These are phyloP conservation scores for Arabidopsis hybrid DNA, from an alignment of 441 rosid genomes.

Conservation along the genomic window DNA sequence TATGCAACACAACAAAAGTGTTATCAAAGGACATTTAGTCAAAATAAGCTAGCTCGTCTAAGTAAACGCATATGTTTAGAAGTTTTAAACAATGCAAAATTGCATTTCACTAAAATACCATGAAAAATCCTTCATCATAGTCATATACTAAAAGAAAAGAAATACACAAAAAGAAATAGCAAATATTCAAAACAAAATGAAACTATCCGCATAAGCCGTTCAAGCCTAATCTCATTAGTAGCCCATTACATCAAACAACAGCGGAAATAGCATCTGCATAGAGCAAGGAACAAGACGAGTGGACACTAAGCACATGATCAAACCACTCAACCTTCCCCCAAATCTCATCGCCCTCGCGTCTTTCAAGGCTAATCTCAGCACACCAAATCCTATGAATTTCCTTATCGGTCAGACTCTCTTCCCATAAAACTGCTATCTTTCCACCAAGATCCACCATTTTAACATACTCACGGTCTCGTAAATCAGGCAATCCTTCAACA, in stretches of 20 bases:
- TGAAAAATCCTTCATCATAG: neutral
- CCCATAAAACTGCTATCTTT: neutral
- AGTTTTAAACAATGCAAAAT: neutral
- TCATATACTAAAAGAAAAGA: neutral
- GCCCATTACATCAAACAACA: neutral
- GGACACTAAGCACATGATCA: neutral
- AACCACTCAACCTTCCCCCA: conserved; percentile 17
- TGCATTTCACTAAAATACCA: neutral
- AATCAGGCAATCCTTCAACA: neutral
- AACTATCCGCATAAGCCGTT: neutral
- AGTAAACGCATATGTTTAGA: neutral
- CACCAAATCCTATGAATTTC: conserved; percentile 3
- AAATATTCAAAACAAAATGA: neutral
- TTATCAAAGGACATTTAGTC: neutral
- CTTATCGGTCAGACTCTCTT: neutral
- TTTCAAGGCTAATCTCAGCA: conserved; percentile 2
- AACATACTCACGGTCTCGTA: neutral
- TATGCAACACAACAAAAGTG: too few species aligned
- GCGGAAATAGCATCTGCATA: neutral
- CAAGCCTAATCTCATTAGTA: neutral
- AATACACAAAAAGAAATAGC: neutral
- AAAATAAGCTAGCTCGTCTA: neutral
- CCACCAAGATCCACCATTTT: conserved; percentile 4
- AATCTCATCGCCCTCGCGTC: neutral
- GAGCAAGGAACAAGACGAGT: neutral